Base-by-base conservation (phyloP, 371 early-diverging fungal species). In the Rhizopus sp. region DNA sequence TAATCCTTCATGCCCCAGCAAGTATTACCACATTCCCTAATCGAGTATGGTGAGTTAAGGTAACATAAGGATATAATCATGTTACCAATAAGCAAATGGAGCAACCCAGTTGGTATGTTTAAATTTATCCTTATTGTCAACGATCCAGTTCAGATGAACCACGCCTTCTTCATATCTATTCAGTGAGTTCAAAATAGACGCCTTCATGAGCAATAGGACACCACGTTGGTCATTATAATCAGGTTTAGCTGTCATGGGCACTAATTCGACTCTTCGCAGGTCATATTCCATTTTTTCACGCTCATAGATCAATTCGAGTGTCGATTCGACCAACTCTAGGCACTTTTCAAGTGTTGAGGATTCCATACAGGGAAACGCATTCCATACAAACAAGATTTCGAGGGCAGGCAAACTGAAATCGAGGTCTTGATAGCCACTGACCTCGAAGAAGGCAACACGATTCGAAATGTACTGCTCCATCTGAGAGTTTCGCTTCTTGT, bases 1-100 rank as follows among this genome's bases (percentile, higher is more conserved):
- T 66, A 55, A 17, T 69, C 47, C 38, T 69, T 69, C 29, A 72
- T 53, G 13, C 73, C 58, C 81, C 79, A 81, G 10, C 69, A 62
- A 2, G 79, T 75, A 1, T 78, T 69, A 30, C 84, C 84, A 4
- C 76, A 69, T 55, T 83, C 72, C 66, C 54, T 55, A 13, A 23
- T 23, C 23, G 23, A 23, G 23, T 23, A 23, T 23, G 23, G 23
- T 23, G 23, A 23, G 23, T 23, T 23, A 23, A 23, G 23, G 2
- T 23, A 23, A 23, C 2, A 23, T 23, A 23, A 2, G 2, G 23
- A 23, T 2, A 23, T 23, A 2, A 23, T 23, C 0, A 23, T 23
- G 23, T 70, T 78, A 70, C 79, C 85, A 86, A 59, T 78, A 83
- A 16, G 85, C 76, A 59, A 82, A 86, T 7, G 87, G 87, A 6